phyloP scores from a whole-genome alignment of 306 rosid genomes.

The Cyamopsis tetragonoloba region DNA sequence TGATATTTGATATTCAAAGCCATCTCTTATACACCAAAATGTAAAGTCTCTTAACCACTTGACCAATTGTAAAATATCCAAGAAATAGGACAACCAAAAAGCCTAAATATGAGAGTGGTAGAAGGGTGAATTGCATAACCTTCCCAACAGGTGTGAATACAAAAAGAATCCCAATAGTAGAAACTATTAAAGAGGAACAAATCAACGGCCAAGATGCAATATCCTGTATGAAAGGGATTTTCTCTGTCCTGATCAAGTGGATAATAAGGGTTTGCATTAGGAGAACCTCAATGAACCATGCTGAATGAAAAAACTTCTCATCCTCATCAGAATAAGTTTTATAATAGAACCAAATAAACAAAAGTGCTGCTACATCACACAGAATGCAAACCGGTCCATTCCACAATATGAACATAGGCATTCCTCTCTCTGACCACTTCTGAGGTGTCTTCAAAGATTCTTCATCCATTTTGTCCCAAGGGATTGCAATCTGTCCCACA shows the following conservation, averaged over 20 bases:
- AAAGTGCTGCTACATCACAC: slow-evolving; percentile 57
- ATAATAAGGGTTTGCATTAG: slow-evolving; percentile 74
- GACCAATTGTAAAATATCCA: slow-evolving; percentile 61
- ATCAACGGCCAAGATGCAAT: slow-evolving; percentile 83
- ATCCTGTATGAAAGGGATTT: slow-evolving; percentile 66
- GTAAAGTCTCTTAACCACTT: slow-evolving; percentile 59
- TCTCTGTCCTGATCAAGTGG: slow-evolving; percentile 74
- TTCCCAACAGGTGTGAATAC: slow-evolving; percentile 55
- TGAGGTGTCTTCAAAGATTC: slow-evolving; percentile 59
- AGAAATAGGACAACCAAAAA: slow-evolving; percentile 51
- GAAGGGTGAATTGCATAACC: slow-evolving; percentile 47
- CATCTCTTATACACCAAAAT: slow-evolving; percentile 58
- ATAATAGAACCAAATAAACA: slow-evolving; percentile 59
- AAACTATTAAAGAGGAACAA: slow-evolving; percentile 57
- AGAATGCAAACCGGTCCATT: slow-evolving; percentile 76
- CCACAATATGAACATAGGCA: slow-evolving; percentile 71
- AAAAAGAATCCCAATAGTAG: slow-evolving; percentile 54
- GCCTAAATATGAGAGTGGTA: slow-evolving; percentile 60
- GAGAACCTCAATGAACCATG: slow-evolving; percentile 82
- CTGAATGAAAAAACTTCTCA: slow-evolving; percentile 56
- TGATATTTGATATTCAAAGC: slow-evolving; percentile 44
- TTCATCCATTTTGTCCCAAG: slow-evolving; percentile 73
- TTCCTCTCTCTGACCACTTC: slow-evolving; percentile 52
- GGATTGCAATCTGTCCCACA: slow-evolving; percentile 50
- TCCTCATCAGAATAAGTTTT: not conserved